These are phyloP conservation scores for Podaxis sp. DNA, from an alignment of 768 basidiomycete genomes.

Conservation along the genomic window DNA sequence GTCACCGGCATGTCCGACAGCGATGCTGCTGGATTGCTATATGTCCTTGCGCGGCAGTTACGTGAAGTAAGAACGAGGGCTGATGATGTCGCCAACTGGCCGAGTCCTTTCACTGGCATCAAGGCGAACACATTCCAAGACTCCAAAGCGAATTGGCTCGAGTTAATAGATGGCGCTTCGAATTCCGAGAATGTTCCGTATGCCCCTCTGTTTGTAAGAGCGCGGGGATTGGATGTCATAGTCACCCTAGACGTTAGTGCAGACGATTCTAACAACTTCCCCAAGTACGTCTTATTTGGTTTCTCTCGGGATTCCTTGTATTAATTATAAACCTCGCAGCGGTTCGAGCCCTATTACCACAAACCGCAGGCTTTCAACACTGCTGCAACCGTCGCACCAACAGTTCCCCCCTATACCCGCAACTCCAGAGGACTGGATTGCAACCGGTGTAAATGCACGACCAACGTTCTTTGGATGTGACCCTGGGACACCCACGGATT, in stretches of 20 bases:
- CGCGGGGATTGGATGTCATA: conserved; percentile 70
- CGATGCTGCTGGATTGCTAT: conserved; percentile 42
- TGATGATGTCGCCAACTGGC: conserved; percentile 70
- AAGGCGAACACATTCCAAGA: conserved; percentile 52
- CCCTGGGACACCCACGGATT: conserved; percentile 50
- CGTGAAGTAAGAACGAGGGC: conserved; percentile 48
- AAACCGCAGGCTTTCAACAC: conserved; percentile 40
- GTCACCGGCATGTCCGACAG: conserved; percentile 37
- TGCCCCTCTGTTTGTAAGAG: conserved; percentile 68
- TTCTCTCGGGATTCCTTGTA: background rate
- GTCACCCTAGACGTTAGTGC: conserved; percentile 71
- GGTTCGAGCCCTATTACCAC: conserved; percentile 53
- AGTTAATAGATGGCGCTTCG: conserved; percentile 71
- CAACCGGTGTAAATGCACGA: conserved; percentile 60
- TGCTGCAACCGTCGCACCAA: conserved; percentile 52
- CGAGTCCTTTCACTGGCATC: conserved; percentile 58
- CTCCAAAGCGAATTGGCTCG: conserved; percentile 48
- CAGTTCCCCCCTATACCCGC: conserved; percentile 64
- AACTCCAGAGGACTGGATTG: conserved; percentile 49
- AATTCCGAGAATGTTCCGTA: conserved; percentile 73
- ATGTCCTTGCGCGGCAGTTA: conserved; percentile 49
- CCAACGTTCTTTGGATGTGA: conserved; percentile 84
- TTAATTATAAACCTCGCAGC: conserved; percentile 27
- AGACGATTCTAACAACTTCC: conserved; percentile 57
- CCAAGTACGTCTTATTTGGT: conserved; percentile 50